These are phyloP conservation scores for Rhexocercosporidium sp. DNA, from an alignment of 2,329 filamentous ascomycete species.

Conservation along the genomic window DNA sequence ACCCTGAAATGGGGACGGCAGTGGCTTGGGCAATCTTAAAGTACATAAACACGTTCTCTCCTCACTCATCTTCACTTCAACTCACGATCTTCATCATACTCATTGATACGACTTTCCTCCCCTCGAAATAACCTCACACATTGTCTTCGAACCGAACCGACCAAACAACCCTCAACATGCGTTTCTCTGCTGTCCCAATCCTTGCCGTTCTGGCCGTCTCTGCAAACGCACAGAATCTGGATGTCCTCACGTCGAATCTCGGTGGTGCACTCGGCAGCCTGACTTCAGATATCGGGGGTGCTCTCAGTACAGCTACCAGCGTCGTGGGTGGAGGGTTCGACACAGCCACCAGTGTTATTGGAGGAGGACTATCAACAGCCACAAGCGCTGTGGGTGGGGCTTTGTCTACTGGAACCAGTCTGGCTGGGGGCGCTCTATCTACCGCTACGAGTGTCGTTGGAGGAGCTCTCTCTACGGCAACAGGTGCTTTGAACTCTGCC, in stretches of 20 bases:
- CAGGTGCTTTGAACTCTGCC: neutral
- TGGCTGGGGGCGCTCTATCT: constrained; percentile 13
- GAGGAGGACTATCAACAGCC: constrained; percentile 8
- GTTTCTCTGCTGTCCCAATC: constrained; percentile 20
- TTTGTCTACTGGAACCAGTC: neutral
- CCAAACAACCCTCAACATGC: constrained; percentile 23
- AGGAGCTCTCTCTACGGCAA: constrained; percentile 13
- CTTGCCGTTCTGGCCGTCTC: constrained; percentile 23
- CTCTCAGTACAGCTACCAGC: constrained; percentile 1
- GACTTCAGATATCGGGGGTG: constrained; percentile 7
- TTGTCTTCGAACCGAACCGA: neutral
- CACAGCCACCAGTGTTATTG: constrained; percentile 5
- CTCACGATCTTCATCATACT: neutral
- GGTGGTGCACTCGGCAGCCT: neutral
- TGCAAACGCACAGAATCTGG: constrained; percentile 3
- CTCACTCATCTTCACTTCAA: neutral
- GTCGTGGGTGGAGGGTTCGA: constrained; percentile 8
- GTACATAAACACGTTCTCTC: neutral
- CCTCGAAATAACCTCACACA: too few relatives aligned
- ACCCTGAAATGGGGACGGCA: neutral
- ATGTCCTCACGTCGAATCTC: constrained; percentile 8
- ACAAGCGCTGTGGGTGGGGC: neutral
- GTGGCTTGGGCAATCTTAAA: neutral
- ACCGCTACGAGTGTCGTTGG: constrained; percentile 9
- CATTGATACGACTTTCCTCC: neutral